Conservation (phyloP, 2,329 filamentous ascomycete genomes). For the Coleophoma eucalyptorum region DNA sequence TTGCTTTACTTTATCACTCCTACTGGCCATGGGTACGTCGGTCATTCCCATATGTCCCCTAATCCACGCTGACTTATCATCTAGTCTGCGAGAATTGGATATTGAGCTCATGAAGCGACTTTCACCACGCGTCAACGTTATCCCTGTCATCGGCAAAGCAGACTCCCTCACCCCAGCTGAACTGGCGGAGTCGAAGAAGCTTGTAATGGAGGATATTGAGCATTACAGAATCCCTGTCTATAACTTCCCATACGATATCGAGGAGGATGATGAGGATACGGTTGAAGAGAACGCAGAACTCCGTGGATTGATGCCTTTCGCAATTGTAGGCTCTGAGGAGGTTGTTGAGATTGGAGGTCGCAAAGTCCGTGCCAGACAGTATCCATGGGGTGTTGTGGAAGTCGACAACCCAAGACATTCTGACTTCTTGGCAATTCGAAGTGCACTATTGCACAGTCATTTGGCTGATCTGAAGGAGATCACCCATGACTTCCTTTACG, state of each 20-base stretch:
- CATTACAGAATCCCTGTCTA: constrained; percentile 99
- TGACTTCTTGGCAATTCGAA: constrained; percentile 96
- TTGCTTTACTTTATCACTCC: constrained; percentile 99
- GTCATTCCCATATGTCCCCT: background rate
- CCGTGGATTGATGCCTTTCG: constrained; percentile 96
- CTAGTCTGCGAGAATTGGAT: constrained; percentile 92
- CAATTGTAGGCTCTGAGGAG: constrained; percentile 97
- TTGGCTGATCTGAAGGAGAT: constrained; percentile 98
- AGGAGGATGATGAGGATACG: constrained; percentile 98
- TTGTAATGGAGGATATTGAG: constrained; percentile 99
- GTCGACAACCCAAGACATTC: constrained; percentile 99
- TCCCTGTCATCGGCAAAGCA: constrained; percentile 97
- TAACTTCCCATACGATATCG: constrained; percentile 99
- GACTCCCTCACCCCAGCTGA: constrained; percentile 95
- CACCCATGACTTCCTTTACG: constrained; percentile 98
- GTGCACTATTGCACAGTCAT: constrained; percentile 94
- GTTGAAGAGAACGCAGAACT: constrained; percentile 99
- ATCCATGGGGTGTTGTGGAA: constrained; percentile 98
- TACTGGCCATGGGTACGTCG: constrained; percentile 81
- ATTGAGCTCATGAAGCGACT: constrained; percentile 99
- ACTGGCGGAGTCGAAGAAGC: constrained; percentile 98
- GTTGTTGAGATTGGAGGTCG: constrained; percentile 90
- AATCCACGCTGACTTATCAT: constrained; percentile 10
- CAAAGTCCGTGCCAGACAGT: constrained; percentile 90
- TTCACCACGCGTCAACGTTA: constrained; percentile 96